Conservation (phyloP, 1,139 yeast species). For the Suhomyces taliae region DNA sequence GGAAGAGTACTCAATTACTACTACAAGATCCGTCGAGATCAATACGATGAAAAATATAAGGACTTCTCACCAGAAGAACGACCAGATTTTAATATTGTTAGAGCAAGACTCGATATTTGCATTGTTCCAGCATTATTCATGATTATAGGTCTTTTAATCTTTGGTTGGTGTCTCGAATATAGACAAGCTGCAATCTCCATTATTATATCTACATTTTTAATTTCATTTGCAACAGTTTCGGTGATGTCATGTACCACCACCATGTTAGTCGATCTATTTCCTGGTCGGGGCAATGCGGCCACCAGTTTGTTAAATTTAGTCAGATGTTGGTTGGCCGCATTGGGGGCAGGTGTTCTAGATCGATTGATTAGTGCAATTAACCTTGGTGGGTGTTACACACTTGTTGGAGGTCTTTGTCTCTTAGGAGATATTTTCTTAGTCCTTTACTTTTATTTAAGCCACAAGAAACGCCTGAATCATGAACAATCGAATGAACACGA, state of each 20-base stretch:
- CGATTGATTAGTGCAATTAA: constrained; percentile 29
- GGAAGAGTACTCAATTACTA: constrained; percentile 33
- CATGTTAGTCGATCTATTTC: constrained; percentile 38
- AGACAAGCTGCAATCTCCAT: constrained; percentile 27
- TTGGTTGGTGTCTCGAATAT: constrained; percentile 42
- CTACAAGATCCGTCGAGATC: constrained; percentile 21
- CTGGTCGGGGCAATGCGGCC: constrained; percentile 34
- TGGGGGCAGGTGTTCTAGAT: constrained; percentile 34
- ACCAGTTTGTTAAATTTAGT: constrained; percentile 39
- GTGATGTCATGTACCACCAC: constrained; percentile 34
- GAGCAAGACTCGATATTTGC: constrained; percentile 29
- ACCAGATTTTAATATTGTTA: constrained; percentile 30
- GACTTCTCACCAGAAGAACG: constrained; percentile 13
- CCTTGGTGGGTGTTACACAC: constrained; percentile 39
- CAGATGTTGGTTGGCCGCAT: constrained; percentile 39
- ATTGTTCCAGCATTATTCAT: constrained; percentile 25
- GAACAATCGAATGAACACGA: background rate
- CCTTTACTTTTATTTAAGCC: too few relatives aligned
- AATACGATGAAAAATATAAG: constrained; percentile 20
- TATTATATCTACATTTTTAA: constrained; percentile 31
- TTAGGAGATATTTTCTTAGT: constrained; percentile 21
- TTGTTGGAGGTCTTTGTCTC: constrained; percentile 32
- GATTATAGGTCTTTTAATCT: constrained; percentile 32
- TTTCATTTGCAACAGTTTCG: constrained; percentile 30
- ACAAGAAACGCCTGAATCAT: background rate